Percentiles rank a stretch among this genome's conserved stretches.
Evolutionary conservation across 1,284 basidiomycete genomes (phyloP).

Genomic region (Quambalaria eucalypti): DNA sequence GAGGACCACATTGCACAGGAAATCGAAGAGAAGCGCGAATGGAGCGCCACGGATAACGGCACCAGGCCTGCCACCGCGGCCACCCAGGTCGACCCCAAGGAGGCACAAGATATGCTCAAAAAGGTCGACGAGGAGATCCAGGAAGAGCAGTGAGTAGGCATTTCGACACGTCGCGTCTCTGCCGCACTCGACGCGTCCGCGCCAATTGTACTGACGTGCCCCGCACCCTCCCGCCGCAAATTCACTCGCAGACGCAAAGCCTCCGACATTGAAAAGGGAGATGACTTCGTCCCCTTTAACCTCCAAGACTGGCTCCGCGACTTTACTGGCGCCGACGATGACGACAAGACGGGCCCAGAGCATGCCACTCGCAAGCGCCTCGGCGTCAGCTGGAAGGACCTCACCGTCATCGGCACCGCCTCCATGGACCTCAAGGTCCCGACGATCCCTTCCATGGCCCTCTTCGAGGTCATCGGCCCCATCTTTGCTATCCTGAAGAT

Average conservation of each 20-base stretch:
- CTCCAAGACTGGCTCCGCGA: background rate
- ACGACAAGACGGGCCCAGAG: background rate
- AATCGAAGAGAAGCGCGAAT: too few species aligned
- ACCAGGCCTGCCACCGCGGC: background rate
- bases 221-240: background rate
- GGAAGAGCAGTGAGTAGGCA: background rate
- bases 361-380: constrained; percentile 23
- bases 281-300: background rate
- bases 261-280: background rate
- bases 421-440: constrained; percentile 27
- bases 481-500: constrained; percentile 19
- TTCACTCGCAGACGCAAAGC: background rate
- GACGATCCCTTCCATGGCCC: constrained; percentile 28
- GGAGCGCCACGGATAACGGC: too few species aligned
- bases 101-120: background rate
- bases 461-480: constrained; percentile 26
- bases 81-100: background rate
- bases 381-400: constrained; percentile 28
- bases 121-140: background rate
- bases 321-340: background rate
- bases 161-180: background rate
- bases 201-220: background rate
- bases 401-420: constrained; percentile 22
- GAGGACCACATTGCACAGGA: background rate
- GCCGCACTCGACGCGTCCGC: background rate